These are phyloP conservation scores for Pilaira anomala DNA, from an alignment of 192 early-diverging fungal genomes.

Conservation along the genomic window DNA sequence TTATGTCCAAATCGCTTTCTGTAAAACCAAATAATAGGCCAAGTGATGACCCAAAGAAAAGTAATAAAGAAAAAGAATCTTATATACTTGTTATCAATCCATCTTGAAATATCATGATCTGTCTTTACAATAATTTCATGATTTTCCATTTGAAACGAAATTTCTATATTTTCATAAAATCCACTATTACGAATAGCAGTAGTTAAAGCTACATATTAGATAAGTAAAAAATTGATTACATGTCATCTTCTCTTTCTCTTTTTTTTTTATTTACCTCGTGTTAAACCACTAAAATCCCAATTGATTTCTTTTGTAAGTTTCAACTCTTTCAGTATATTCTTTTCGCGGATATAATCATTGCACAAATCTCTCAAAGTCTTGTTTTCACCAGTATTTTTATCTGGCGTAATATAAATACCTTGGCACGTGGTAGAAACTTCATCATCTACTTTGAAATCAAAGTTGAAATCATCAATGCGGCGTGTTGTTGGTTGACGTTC, in stretches of 20 bases:
- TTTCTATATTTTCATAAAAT: slow-evolving; percentile 31
- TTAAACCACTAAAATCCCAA: slow-evolving; percentile 41
- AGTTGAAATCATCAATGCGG: slow-evolving; percentile 32
- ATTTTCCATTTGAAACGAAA: slow-evolving; percentile 33
- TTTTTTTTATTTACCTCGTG: slow-evolving; percentile 19
- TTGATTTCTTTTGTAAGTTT: slow-evolving; percentile 39
- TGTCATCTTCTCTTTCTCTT: no score
- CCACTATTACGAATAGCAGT: slow-evolving; percentile 35
- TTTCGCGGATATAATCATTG: slow-evolving; percentile 28
- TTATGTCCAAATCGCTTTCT: slow-evolving; percentile 27
- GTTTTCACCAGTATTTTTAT: slow-evolving; percentile 22
- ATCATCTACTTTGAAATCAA: slow-evolving; percentile 31
- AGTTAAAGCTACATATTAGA: slow-evolving; percentile 15
- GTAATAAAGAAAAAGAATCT: slow-evolving; percentile 39
- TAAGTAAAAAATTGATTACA: not conserved
- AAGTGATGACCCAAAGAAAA: slow-evolving; percentile 47
- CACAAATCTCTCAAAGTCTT: slow-evolving; percentile 32
- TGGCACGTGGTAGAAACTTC: slow-evolving; percentile 31
- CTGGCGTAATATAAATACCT: slow-evolving; percentile 30
- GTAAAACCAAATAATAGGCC: slow-evolving; percentile 25
- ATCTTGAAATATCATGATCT: slow-evolving; percentile 24
- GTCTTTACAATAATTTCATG: slow-evolving; percentile 32
- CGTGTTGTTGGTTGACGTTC: slow-evolving; percentile 30
- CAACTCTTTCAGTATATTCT: slow-evolving; percentile 39
- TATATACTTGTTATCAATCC: slow-evolving; percentile 20